A percentile compares a stretch with the other conserved stretches of the same genome.
These are phyloP conservation scores for Fusarium sp. DNA, from an alignment of 2,329 filamentous ascomycete species.

Conservation along the genomic window DNA sequence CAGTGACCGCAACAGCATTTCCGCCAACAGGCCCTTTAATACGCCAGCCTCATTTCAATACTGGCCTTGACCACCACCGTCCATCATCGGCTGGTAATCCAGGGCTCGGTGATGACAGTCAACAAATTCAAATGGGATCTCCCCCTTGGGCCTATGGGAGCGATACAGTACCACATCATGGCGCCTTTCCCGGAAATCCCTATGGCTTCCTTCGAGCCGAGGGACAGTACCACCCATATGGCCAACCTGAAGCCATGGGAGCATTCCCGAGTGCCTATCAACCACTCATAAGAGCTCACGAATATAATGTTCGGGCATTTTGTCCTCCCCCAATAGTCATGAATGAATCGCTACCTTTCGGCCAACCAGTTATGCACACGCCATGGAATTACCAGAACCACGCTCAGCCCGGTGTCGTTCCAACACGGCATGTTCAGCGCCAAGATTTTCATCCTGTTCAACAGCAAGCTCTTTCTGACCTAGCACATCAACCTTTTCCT, in stretches of 20 bases:
- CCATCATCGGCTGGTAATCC: slow-evolving; percentile 30
- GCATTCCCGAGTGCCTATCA: slow-evolving; percentile 49
- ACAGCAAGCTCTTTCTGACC: slow-evolving; percentile 29
- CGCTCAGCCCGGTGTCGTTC: slow-evolving; percentile 15
- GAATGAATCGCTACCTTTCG: slow-evolving; percentile 52
- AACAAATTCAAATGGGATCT: slow-evolving; percentile 22
- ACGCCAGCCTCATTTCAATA: slow-evolving; percentile 32
- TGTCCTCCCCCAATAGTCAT: slow-evolving; percentile 55
- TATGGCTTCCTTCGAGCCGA: slow-evolving; percentile 31
- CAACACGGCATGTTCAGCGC: slow-evolving; percentile 29
- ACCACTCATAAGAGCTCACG: slow-evolving; percentile 55
- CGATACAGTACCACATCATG: slow-evolving; percentile 29
- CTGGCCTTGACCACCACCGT: slow-evolving; percentile 28
- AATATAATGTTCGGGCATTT: slow-evolving; percentile 58
- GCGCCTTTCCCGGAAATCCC: slow-evolving; percentile 30
- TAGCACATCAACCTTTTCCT: slow-evolving; percentile 28
- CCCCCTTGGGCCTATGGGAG: slow-evolving; percentile 37
- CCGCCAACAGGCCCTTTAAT: slow-evolving; percentile 26
- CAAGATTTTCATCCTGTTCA: slow-evolving; percentile 29
- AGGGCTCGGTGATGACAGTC: slow-evolving; percentile 32
- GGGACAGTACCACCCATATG: slow-evolving; percentile 32
- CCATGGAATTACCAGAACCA: slow-evolving; percentile 41
- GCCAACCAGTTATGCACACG: slow-evolving; percentile 49
- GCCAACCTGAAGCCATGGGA: slow-evolving; percentile 34
- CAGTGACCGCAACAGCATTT: slow-evolving; percentile 43